These are phyloP conservation scores for Haematococcus sp. DNA, from an alignment of 139 green algal species.

Conservation along the genomic window DNA sequence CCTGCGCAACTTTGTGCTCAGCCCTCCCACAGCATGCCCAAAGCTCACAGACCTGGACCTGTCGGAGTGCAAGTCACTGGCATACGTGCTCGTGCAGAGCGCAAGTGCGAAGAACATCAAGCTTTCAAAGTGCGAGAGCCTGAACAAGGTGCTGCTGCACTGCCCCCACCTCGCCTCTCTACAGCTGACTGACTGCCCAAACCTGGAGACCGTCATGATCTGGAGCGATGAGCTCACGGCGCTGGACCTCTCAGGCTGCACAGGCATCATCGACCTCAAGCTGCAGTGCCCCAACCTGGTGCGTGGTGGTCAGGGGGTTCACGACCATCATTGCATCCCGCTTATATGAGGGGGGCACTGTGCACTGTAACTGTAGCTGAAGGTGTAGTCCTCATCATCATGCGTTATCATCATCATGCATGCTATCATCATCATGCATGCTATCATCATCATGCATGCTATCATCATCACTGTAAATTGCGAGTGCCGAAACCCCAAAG, in stretches of 20 bases:
- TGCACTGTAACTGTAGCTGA: neutral
- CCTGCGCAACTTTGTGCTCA: slow-evolving; percentile 65
- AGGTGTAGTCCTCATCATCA: slow-evolving; percentile 11
- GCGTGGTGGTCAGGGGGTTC: no score
- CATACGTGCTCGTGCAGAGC: slow-evolving; percentile 70
- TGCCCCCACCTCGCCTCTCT: slow-evolving; percentile 62
- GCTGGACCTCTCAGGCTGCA: slow-evolving; percentile 56
- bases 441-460: no score
- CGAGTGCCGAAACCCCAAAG: no score
- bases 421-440: no score
- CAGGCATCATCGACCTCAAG: slow-evolving; percentile 42
- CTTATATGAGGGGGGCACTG: no score
- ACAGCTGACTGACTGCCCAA: slow-evolving; percentile 41
- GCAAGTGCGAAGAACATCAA: slow-evolving; percentile 48
- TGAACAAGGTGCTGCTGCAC: slow-evolving; percentile 77
- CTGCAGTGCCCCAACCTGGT: slow-evolving; percentile 54
- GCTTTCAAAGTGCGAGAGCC: slow-evolving; percentile 43
- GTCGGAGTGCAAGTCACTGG: slow-evolving; percentile 47
- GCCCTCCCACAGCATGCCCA: slow-evolving; percentile 59
- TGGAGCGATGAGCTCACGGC: slow-evolving; percentile 66
- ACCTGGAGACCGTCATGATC: slow-evolving; percentile 63
- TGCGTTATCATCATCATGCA: no score
- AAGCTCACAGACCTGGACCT: slow-evolving; percentile 60
- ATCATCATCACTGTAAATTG: no score
- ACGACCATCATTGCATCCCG: no score